Conservation (phyloP, 2,329 filamentous ascomycete species). For the Exophiala spinifera region DNA sequence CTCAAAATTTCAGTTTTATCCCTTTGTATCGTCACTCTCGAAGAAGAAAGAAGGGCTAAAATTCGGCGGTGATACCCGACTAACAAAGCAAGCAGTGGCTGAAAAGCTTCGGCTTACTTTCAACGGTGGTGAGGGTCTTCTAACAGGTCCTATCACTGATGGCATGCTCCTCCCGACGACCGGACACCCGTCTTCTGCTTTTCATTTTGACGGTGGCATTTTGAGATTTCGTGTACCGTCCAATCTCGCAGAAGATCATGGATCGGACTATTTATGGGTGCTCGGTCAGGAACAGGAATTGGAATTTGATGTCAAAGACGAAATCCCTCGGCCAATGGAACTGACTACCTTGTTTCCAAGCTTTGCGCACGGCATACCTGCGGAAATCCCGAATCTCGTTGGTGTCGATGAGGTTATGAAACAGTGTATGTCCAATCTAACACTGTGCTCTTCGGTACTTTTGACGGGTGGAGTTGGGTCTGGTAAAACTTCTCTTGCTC, state of each 20-base stretch:
- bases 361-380: slow-evolving; percentile 56
- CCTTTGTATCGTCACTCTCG: slow-evolving; percentile 62
- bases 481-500: slow-evolving; percentile 80
- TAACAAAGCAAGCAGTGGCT: slow-evolving; percentile 71
- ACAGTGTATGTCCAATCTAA: slow-evolving; percentile 71
- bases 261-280: slow-evolving; percentile 58
- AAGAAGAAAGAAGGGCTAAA: slow-evolving; percentile 66
- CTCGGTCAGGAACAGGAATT: slow-evolving; percentile 72
- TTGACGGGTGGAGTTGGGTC: slow-evolving; percentile 85
- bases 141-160: slow-evolving; percentile 84
- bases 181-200: slow-evolving; percentile 52
- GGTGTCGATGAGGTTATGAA: slow-evolving; percentile 77
- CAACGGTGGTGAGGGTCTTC: slow-evolving; percentile 58
- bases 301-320: slow-evolving; percentile 70
- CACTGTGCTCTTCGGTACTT: slow-evolving; percentile 83
- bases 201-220: slow-evolving; percentile 79
- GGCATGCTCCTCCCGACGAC: slow-evolving; percentile 71
- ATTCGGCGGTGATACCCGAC: slow-evolving; percentile 83
- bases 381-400: slow-evolving; percentile 62
- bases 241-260: slow-evolving; percentile 36
- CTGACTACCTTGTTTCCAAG: slow-evolving; percentile 38
- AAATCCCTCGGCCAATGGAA: slow-evolving; percentile 64
- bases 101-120: slow-evolving; percentile 65
- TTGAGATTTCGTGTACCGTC: slow-evolving; percentile 59
- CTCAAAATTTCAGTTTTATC: slow-evolving; percentile 72